phyloP scores from a whole-genome alignment of 2,329 filamentous ascomycete species.

The Hypoxylon sp. region DNA sequence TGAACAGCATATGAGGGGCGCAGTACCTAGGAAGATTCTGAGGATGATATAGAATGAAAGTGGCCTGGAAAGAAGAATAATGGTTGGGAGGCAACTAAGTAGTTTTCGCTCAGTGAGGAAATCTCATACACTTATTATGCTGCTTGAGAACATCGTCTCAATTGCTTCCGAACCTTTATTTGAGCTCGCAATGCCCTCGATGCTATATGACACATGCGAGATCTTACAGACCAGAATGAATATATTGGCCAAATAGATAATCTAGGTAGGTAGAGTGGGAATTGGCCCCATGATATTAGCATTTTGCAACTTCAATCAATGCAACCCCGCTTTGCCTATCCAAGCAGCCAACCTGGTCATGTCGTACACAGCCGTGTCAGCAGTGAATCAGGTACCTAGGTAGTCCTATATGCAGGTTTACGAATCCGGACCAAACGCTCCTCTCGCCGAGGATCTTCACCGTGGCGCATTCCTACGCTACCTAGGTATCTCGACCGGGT shows the following conservation, averaged over 20 bases:
- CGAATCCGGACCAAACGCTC: conserved; percentile 30
- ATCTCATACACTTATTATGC: neutral
- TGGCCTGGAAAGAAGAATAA: neutral
- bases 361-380: conserved; percentile 14
- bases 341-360: conserved; percentile 8
- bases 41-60: neutral
- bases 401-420: conserved; percentile 1
- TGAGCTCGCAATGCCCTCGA: neutral
- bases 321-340: neutral
- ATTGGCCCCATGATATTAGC: neutral
- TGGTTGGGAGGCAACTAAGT: neutral
- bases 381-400: neutral
- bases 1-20: neutral
- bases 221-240: too few species aligned
- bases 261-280: too few species aligned
- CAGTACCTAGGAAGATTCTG: neutral
- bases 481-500: neutral
- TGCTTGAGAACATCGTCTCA: neutral
- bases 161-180: neutral
- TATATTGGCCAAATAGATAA: too few species aligned
- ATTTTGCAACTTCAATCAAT: neutral
- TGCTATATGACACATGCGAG: too few species aligned
- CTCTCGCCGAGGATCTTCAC: conserved; percentile 8
- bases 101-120: neutral
- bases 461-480: neutral